These are phyloP conservation scores for Coccomyxa sp. DNA, from an alignment of 139 green algal species.

Conservation along the genomic window DNA sequence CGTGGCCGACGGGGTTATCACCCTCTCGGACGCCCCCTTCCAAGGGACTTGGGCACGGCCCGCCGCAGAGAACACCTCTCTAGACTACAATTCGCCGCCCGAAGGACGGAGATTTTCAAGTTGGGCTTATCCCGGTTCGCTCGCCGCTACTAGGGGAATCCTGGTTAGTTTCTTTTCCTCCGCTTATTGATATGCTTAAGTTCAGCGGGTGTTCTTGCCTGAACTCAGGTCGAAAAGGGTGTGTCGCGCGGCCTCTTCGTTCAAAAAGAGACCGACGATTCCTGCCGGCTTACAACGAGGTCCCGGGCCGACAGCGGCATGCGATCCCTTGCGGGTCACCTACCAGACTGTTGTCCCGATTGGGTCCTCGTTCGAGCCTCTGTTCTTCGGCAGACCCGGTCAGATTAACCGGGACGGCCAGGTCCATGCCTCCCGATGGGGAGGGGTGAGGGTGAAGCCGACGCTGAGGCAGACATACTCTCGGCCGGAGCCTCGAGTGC, in stretches of 20 bases:
- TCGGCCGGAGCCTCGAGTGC: slow-evolving; percentile 73
- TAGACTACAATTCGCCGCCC: slow-evolving; percentile 84
- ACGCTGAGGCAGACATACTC: slow-evolving; percentile 87
- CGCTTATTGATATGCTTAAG: slow-evolving; percentile 95
- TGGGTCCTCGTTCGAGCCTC: slow-evolving; percentile 38
- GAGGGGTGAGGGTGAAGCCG: slow-evolving; percentile 32
- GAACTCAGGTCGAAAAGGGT: slow-evolving; percentile 54
- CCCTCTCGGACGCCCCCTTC: slow-evolving; percentile 78
- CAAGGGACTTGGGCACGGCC: slow-evolving; percentile 63
- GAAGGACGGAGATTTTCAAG: slow-evolving; percentile 76
- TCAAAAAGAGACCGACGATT: no score
- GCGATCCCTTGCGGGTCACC: slow-evolving; percentile 12
- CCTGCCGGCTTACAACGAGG: neutral
- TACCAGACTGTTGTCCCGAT: slow-evolving; percentile 32
- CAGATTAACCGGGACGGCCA: slow-evolving; percentile 4
- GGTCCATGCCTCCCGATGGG: no score
- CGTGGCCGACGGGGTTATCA: slow-evolving; percentile 76
- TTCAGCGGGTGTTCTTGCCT: slow-evolving; percentile 88
- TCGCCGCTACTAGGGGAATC: slow-evolving; percentile 91
- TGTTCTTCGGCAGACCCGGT: slow-evolving; percentile 49
- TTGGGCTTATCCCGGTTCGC: slow-evolving; percentile 83
- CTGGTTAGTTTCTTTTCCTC: slow-evolving; percentile 95
- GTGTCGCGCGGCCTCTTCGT: no score
- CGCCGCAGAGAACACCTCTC: slow-evolving; percentile 67
- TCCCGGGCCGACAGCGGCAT: slow-evolving; percentile 18